Evolutionary conservation across 345 rosid genomes (phyloP).

Genomic region (Arabidopsis arenosa): DNA sequence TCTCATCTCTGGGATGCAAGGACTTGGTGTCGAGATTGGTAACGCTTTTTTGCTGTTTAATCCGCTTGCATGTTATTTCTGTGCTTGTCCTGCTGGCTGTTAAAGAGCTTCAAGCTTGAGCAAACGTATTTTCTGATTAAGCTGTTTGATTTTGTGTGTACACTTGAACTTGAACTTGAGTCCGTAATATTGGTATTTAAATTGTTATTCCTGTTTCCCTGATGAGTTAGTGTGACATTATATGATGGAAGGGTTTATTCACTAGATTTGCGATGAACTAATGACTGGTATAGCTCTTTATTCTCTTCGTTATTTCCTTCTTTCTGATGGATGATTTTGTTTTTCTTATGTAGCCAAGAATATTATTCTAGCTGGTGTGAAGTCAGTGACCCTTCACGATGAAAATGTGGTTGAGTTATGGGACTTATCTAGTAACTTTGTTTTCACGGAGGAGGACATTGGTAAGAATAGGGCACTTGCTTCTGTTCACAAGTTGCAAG

Average conservation of each 20-base stretch:
- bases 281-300: not conserved
- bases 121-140: slow-evolving; percentile 1
- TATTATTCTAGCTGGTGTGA: slow-evolving; percentile 89
- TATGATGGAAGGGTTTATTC: not conserved
- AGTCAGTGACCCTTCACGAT: slow-evolving; percentile 90
- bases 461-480: slow-evolving; percentile 89
- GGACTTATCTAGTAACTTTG: slow-evolving; percentile 85
- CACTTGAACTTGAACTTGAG: not conserved
- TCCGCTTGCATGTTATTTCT: slow-evolving; percentile 31
- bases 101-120: not conserved
- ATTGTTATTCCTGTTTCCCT: slow-evolving; percentile 8
- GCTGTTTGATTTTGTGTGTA: slow-evolving; percentile 27
- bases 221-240: slow-evolving; percentile 16
- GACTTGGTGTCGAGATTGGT: slow-evolving; percentile 84
- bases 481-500: slow-evolving; percentile 85
- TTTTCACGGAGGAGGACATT: slow-evolving; percentile 72
- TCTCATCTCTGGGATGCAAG: slow-evolving; percentile 70
- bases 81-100: slow-evolving; percentile 1
- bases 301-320: not conserved
- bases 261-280: not conserved
- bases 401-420: slow-evolving; percentile 75
- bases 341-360: slow-evolving; percentile 68
- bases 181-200: not conserved
- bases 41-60: slow-evolving; percentile 21
- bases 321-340: not conserved